Evolutionary conservation across 2,329 filamentous ascomycete species (phyloP).

Genomic region (Diaporthe sp.): DNA sequence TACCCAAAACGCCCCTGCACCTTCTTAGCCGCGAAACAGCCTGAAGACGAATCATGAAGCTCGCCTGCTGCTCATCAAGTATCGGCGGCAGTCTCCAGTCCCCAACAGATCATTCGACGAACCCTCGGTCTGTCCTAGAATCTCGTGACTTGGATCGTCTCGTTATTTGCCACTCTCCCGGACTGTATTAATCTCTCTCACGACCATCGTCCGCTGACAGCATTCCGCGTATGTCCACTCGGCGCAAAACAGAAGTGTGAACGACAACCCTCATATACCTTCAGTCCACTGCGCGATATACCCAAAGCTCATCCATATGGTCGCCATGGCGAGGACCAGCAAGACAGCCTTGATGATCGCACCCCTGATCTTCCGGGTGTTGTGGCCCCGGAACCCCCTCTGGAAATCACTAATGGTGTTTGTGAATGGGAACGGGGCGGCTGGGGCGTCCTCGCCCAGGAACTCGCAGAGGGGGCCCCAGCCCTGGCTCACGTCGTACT

Average conservation of each 20-base stretch:
- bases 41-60: not conserved
- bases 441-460: slow-evolving; percentile 52
- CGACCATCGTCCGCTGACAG: not conserved
- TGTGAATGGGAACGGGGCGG: slow-evolving; percentile 51
- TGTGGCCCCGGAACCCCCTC: slow-evolving; percentile 27
- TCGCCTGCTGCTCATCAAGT: not conserved
- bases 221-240: not conserved
- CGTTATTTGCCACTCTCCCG: not conserved
- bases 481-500: slow-evolving; percentile 55
- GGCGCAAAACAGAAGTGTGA: not conserved
- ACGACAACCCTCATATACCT: not conserved
- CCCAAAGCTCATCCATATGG: slow-evolving; percentile 38
- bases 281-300: slow-evolving; percentile 39
- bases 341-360: slow-evolving; percentile 14
- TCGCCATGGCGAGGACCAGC: slow-evolving; percentile 36
- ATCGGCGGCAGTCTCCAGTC: not conserved
- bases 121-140: not conserved
- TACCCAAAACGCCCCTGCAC: not conserved
- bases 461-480: slow-evolving; percentile 59
- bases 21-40: not conserved
- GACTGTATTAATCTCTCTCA: not conserved
- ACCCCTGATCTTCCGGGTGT: slow-evolving; percentile 36
- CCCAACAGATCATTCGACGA: accelerated
- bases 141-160: not conserved
- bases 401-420: slow-evolving; percentile 46